Evolutionary conservation across 2,329 filamentous ascomycete genomes (phyloP).

Genomic region (Fusarium virguliforme): DNA sequence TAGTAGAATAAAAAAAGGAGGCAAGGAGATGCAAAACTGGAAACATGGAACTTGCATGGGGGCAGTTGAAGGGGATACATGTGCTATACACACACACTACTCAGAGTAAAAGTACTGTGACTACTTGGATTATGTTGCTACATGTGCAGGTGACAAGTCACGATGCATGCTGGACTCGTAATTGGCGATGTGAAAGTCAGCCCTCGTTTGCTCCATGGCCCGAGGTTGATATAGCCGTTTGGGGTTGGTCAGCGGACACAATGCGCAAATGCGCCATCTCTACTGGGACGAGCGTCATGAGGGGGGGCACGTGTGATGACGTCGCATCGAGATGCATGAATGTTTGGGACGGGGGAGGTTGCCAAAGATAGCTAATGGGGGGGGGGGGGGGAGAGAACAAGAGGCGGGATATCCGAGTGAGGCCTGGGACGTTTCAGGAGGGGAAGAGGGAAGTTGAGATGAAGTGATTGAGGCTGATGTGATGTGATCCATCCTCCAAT

Average conservation of each 20-base stretch:
- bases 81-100: conserved; percentile 18
- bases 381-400: conserved; percentile 9
- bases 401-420: background rate
- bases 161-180: background rate
- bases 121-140: background rate
- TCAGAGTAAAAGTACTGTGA: conserved; percentile 11
- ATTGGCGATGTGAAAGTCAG: background rate
- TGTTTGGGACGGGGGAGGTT: conserved; percentile 19
- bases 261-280: conserved; percentile 33
- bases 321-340: conserved; percentile 39
- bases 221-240: background rate
- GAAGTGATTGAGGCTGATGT: conserved; percentile 8
- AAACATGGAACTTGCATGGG: conserved; percentile 38
- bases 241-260: conserved; percentile 23
- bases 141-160: conserved; percentile 10
- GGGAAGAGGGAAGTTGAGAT: conserved; percentile 17
- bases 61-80: conserved; percentile 30
- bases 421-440: background rate
- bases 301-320: conserved; percentile 42
- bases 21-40: conserved; percentile 22
- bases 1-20: conserved; percentile 46
- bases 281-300: conserved; percentile 38
- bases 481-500: conserved; percentile 4
- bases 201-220: conserved; percentile 1
- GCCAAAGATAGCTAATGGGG: conserved; percentile 38